Base-by-base conservation (phyloP, 2,329 filamentous ascomycete genomes). In the Samsoniella hepiali region DNA sequence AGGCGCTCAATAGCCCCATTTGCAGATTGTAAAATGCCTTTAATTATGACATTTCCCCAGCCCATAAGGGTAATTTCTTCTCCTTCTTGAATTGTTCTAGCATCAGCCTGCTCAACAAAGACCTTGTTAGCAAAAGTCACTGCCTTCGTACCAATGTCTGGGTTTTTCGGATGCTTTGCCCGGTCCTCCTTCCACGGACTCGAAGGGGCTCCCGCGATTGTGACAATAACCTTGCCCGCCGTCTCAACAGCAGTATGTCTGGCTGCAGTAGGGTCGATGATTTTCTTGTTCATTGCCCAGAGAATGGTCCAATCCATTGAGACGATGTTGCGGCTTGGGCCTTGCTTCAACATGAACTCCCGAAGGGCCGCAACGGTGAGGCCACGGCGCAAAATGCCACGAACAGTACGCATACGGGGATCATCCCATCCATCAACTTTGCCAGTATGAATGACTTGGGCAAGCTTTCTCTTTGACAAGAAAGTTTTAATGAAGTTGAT, bases 41-140 rank as follows among this genome's bases (percentile, higher is more conserved):
- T 84, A 17, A 92, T 88, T 66, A 91, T 83, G 5, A 88, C 90
- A 71, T 93, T 93, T 69, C 91, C 92, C 92, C 92, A 96, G 73
- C 89, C 88, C 92, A 96, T 96, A 34, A 96, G 81, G 0, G 91
- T 96, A 70, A 96, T 91, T 75, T 96, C 91, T 77, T 96, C 91
- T 88, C 88, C 68, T 89, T 82, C 82, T 83, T 72, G 87, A 86
- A 22, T 22, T 22, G 22, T 22, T 22, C 22, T 22, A 62, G 88
- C 90, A 71, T 96, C 92, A 49, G 83, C 88, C 76, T 96, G 91
- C 72, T 96, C 91, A 60, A 96, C 78, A 65, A 93, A 78, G 69
- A 96, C 80, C 62, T 86, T 82, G 64, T 83, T 82, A 72, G 88
- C 89, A 75, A 87, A 93, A 38, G 84, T 81, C n/a, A 95, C 90